phyloP scores from a whole-genome alignment of 345 rosid genomes.

The Eucalyptus pumila region DNA sequence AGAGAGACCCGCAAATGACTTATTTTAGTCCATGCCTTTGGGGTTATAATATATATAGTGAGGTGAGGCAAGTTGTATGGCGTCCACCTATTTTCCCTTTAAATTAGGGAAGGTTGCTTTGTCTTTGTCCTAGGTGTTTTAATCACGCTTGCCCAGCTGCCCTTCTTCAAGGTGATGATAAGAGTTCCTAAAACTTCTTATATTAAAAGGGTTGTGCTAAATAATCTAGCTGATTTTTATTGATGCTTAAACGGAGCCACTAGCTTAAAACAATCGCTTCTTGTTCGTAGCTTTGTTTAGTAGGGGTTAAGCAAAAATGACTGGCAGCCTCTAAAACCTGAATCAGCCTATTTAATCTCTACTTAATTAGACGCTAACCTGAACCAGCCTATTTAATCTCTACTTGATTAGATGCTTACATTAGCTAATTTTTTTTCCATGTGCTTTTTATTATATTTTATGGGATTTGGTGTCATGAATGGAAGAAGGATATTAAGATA shows the following conservation, averaged over 20 bases:
- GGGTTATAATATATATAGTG: no score
- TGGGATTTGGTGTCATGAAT: neutral
- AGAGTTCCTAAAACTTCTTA: neutral
- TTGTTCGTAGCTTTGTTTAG: neutral
- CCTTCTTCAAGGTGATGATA: neutral
- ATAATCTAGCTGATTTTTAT: neutral
- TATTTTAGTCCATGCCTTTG: neutral
- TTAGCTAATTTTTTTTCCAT: neutral
- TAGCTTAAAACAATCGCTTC: neutral
- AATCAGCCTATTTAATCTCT: neutral
- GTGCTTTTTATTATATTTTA: neutral
- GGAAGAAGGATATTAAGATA: neutral
- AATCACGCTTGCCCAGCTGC: neutral
- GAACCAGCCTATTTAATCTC: neutral
- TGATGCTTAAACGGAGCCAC: neutral
- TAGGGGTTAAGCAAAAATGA: neutral
- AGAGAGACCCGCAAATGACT: neutral
- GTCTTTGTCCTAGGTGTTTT: accelerated
- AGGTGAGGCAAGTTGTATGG: neutral
- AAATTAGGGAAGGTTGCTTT: neutral
- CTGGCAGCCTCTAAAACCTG: neutral
- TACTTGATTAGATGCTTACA: neutral
- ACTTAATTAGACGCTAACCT: neutral
- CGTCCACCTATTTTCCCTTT: neutral
- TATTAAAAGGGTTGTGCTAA: neutral